Conservation (phyloP, 1,284 basidiomycete genomes). For the Melampsora larici-populina region DNA sequence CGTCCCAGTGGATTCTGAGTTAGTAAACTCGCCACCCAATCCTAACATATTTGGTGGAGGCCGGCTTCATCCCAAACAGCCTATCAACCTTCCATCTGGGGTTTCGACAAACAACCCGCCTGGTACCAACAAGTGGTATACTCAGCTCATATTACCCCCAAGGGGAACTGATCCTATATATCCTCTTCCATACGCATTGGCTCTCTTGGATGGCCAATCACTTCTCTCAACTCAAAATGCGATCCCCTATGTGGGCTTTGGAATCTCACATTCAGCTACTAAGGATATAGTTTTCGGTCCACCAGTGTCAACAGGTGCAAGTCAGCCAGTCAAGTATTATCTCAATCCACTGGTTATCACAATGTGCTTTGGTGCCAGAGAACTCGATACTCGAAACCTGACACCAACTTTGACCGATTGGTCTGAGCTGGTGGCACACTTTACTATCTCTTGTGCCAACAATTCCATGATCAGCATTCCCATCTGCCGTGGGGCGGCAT, state of each 20-base stretch:
- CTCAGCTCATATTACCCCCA: constrained; percentile 28
- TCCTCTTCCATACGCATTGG: constrained; percentile 36
- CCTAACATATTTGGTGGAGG: background rate
- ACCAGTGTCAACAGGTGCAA: constrained; percentile 6
- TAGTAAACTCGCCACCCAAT: background rate
- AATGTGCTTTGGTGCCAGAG: constrained; percentile 22
- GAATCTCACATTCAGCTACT: constrained; percentile 34
- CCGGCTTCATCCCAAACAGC: background rate
- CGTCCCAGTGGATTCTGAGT: background rate
- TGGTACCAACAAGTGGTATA: constrained; percentile 45
- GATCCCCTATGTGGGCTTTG: constrained; percentile 16
- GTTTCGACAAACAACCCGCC: background rate
- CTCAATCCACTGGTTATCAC: constrained; percentile 38
- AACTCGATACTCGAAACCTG: constrained; percentile 19
- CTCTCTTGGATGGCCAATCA: constrained; percentile 36
- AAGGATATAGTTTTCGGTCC: constrained; percentile 38
- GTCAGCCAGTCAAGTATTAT: constrained; percentile 28
- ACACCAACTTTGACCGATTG: constrained; percentile 11
- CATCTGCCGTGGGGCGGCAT: constrained; percentile 36
- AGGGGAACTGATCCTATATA: constrained; percentile 43
- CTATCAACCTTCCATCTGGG: background rate
- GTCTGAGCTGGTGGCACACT: constrained; percentile 33
- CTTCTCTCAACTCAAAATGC: constrained; percentile 26
- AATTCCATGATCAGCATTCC: constrained; percentile 17
- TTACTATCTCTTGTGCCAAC: constrained; percentile 16